These are phyloP conservation scores for Cinnamomum chago DNA, from an alignment of 164 flowering plant genomes.

Conservation along the genomic window DNA sequence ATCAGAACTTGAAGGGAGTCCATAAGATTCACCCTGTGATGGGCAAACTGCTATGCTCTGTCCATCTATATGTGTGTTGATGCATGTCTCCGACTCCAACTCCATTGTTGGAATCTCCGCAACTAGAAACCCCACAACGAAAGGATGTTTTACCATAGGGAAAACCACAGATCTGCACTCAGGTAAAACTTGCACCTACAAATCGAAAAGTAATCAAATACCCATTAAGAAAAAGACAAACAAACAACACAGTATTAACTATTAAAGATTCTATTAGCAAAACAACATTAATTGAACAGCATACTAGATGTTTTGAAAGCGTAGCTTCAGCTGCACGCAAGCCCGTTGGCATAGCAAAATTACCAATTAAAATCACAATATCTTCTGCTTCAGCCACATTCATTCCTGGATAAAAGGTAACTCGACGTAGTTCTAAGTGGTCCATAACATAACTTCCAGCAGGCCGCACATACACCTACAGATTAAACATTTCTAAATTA, in stretches of 20 bases:
- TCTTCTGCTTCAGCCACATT: conserved; percentile 35
- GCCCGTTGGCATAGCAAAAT: conserved; percentile 71
- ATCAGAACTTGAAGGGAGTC: conserved; percentile 30
- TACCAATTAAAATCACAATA: conserved; percentile 60
- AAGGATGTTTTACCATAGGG: conserved; percentile 91
- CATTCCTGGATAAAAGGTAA: conserved; percentile 43
- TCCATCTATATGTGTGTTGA: conserved; percentile 17
- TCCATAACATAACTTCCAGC: conserved; percentile 98
- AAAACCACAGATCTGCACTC: conserved; percentile 73
- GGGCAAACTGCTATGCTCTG: conserved; percentile 23
- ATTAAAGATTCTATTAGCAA: background rate
- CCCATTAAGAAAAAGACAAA: background rate
- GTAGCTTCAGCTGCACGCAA: conserved; percentile 82
- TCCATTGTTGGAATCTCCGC: conserved; percentile 69
- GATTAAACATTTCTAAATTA: background rate
- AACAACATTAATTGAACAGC: background rate
- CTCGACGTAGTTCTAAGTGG: conserved; percentile 73
- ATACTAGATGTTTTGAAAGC: conserved; percentile 64
- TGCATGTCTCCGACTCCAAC: conserved; percentile 21
- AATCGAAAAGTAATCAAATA: conserved; percentile 14
- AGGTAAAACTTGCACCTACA: conserved; percentile 62
- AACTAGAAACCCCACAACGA: conserved; percentile 92
- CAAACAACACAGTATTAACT: background rate
- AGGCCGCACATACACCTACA: conserved; percentile 87
- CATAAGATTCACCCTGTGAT: conserved; percentile 34